These are phyloP conservation scores for Colletotrichum destructivum DNA, from an alignment of 2,329 filamentous ascomycete species.

Conservation along the genomic window DNA sequence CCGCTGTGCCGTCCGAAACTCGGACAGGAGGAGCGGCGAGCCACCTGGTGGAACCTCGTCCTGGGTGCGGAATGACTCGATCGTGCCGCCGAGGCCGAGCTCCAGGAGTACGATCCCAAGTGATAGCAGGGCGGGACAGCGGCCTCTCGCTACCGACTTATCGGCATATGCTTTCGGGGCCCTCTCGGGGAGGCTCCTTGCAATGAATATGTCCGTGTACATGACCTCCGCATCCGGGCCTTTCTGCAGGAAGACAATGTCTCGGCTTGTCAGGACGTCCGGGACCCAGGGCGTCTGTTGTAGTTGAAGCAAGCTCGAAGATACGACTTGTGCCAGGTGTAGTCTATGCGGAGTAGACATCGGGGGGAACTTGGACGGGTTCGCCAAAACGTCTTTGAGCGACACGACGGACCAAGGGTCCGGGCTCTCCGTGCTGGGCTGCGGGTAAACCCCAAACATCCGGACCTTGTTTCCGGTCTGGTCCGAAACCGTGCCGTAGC, in stretches of 20 bases:
- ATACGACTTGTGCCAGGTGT: constrained; percentile 41
- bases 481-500: not conserved
- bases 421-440: not conserved
- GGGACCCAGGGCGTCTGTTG: constrained; percentile 46
- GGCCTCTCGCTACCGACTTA: not conserved
- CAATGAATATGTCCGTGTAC: constrained; percentile 10
- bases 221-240: not conserved
- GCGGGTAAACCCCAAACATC: not conserved
- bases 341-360: constrained; percentile 8
- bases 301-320: constrained; percentile 46
- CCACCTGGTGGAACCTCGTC: constrained; percentile 9
- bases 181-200: constrained; percentile 2
- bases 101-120: constrained; percentile 46
- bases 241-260: constrained; percentile 42
- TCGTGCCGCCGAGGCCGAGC: constrained; percentile 34
- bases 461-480: not conserved
- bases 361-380: not conserved
- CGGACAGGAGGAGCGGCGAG: not conserved
- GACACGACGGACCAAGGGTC: not conserved
- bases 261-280: not conserved
- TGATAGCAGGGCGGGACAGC: constrained; percentile 33
- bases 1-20: not conserved
- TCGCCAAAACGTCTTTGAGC: constrained; percentile 21
- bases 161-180: not conserved
- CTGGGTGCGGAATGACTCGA: constrained; percentile 16